Base-by-base conservation (phyloP, 2,329 filamentous ascomycete genomes). In the Fusarium brachygibbosum region DNA sequence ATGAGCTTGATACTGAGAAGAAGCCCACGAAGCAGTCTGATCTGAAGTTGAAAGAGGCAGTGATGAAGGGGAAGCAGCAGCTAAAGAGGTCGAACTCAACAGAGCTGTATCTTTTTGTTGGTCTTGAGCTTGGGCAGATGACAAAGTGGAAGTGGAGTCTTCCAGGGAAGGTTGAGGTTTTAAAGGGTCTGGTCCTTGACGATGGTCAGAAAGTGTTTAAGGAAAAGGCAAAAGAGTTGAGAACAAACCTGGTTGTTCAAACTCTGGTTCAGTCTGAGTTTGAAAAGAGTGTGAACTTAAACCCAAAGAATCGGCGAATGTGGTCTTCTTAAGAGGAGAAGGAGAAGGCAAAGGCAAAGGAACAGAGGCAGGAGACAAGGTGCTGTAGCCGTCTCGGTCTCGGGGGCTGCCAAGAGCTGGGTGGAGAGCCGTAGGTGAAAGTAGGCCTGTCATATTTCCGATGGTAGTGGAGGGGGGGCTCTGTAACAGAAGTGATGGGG, bases 341-440 rank as follows among this genome's bases (percentile, higher is more conserved):
- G 48, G 63, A 44, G 53, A 40, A 46, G 54, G 40, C 60, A 58
- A 53, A 46, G 54, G 40, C 60, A 58, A 55, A 58, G 55, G 64
- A 66, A 58, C 58, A 64, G 63, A 38, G 45, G 68, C 52, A 70
- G 51, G 63, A 65, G 63, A 70, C 56, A 58, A 55, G 48, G 48
- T 49, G 52, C 63, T 57, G 51, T 51, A 65, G 38, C 57, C 49
- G 48, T 50, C 48, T 50, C 48, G 46, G 46, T 66, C 68, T 63
- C 52, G 62, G 64, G 74, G 72, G 67, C 78, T 79, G 76, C 80
- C 82, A 76, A 87, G 81, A 68, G 79, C 79, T 74, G 84, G 83
- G 81, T 87, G 84, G 79, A 87, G 80, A 69, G 83, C 80, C 58
- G 81, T 80, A 60, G 85, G 83, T 69, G 84, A 85, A 46, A 71